A percentile compares a stretch with the other conserved stretches of the same genome.
Conservation (phyloP, 2,329 filamentous ascomycete genomes). For the Colletotrichum spinosum region DNA sequence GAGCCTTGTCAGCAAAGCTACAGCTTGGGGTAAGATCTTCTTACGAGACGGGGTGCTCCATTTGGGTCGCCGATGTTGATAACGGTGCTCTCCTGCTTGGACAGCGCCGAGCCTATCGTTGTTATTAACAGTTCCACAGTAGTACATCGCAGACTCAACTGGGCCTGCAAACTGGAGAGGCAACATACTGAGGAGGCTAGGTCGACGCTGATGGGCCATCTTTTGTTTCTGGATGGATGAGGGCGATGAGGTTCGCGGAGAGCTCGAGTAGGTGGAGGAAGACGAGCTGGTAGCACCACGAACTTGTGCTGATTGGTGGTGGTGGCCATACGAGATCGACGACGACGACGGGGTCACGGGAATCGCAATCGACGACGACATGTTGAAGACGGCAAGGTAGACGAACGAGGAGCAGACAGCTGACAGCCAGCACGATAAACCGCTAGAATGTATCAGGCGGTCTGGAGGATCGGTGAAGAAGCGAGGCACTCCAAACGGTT, state of each 20-base stretch:
- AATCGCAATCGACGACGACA: conserved; percentile 79
- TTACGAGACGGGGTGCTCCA: conserved; percentile 77
- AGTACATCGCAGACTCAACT: neutral
- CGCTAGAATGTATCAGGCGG: conserved; percentile 11
- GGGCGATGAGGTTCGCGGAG: conserved; percentile 61
- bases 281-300: conserved; percentile 57
- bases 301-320: conserved; percentile 54
- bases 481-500: conserved; percentile 18
- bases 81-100: conserved; percentile 81
- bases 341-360: conserved; percentile 58
- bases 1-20: conserved; percentile 1
- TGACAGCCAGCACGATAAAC: conserved; percentile 20
- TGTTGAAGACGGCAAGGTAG: conserved; percentile 45
- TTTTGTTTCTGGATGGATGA: conserved; percentile 54
- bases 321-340: conserved; percentile 44
- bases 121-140: conserved; percentile 43
- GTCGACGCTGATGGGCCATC: conserved; percentile 66
- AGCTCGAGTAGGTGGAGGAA: conserved; percentile 69
- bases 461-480: conserved; percentile 15
- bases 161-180: conserved; percentile 11
- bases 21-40: conserved; percentile 42
- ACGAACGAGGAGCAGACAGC: conserved; percentile 12
- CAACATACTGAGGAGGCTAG: conserved; percentile 69
- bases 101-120: conserved; percentile 74
- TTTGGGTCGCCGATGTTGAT: conserved; percentile 82